Base-by-base conservation (phyloP, 2,329 filamentous ascomycete genomes). In the Myriosclerotinia scirpicola region DNA sequence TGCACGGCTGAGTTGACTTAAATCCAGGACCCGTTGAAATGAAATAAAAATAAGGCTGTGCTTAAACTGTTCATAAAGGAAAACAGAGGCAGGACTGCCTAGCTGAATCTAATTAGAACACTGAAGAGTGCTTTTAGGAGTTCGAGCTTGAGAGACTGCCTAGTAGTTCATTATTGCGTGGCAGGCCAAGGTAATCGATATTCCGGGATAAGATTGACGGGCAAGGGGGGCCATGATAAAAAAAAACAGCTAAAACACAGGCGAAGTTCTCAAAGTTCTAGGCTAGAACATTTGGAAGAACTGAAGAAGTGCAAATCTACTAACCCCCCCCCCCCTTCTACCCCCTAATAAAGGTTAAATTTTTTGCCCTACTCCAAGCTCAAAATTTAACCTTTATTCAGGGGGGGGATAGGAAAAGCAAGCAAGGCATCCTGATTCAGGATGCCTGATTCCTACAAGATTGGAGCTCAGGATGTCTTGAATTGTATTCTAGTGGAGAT, bases 151-250 rank as follows among this genome's bases (percentile, higher is more conserved):
- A 26, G 26, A 26, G 26, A 26, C 26, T 26, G 3, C 26, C 26
- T 26, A 26, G 26, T 26, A 26, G 26, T 26, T 26, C 26, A 26
- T 26, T 26, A 3, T 26, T 26, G 26, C 30, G 30, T 34, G 48
- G 38, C 22, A 48, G 40, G 63, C 36, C 15, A n/a, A 40, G 44
- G 63, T 59, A 59, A 65, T 65, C 59, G 63, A 52, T n/a, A 48
- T 65, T 15, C 63, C 46, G 5, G 46, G 54, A 60, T 65, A 48
- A 58, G 42, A 38, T 44, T 40, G 22, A 14, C 22, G 36, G 34
- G 22, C 54, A 30, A 26, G 54, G 54, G 54, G 54, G 36, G n/a
- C n/a, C n/a, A 6, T n/a, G 22, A 44, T 44, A 12, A 42, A 58
- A 30, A 58, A 30, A 58, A 34, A 11, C 11, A 20, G 17, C 20